Percentiles rank a stretch among this genome's conserved stretches.
These are phyloP conservation scores for Xylaria sp. DNA, from an alignment of 2,329 filamentous ascomycete species.

Conservation along the genomic window DNA sequence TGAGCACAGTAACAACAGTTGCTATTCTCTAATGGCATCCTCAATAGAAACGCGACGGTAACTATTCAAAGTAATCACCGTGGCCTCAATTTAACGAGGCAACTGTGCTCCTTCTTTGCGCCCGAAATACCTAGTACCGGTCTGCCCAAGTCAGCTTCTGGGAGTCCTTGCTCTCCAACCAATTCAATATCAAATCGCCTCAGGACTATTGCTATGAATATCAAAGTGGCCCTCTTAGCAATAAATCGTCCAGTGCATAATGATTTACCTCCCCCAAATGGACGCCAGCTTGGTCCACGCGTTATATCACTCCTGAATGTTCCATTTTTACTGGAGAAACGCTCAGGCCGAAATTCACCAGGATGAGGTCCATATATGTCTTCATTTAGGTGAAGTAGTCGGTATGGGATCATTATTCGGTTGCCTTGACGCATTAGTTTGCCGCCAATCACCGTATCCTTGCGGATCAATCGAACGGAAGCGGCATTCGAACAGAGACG, in stretches of 20 bases:
- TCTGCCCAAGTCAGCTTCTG: constrained; percentile 18
- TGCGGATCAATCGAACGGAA: constrained; percentile 34
- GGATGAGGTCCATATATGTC: constrained; percentile 24
- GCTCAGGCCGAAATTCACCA: constrained; percentile 26
- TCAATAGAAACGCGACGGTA: too few species aligned
- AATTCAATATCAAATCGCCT: constrained; percentile 27
- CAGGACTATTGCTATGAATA: constrained; percentile 36
- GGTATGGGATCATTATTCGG: constrained; percentile 38
- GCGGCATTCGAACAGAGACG: constrained; percentile 25
- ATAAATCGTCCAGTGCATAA: constrained; percentile 37
- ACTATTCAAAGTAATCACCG: too few species aligned
- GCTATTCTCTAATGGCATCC: too few species aligned
- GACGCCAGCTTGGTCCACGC: constrained; percentile 27
- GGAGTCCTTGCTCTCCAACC: constrained; percentile 11
- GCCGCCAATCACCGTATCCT: constrained; percentile 36
- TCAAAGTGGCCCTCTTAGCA: constrained; percentile 18
- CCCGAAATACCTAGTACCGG: constrained; percentile 26
- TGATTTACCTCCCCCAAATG: constrained; percentile 40
- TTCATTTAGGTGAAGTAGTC: constrained; percentile 37
- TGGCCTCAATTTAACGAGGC: too few species aligned
- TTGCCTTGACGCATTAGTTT: constrained; percentile 36
- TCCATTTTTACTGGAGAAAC: neutral
- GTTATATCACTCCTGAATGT: neutral
- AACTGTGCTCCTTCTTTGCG: too few species aligned
- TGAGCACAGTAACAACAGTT: too few species aligned